Base-by-base conservation (phyloP, 169 alveolate genomes). In the Eimeria maxima region DNA sequence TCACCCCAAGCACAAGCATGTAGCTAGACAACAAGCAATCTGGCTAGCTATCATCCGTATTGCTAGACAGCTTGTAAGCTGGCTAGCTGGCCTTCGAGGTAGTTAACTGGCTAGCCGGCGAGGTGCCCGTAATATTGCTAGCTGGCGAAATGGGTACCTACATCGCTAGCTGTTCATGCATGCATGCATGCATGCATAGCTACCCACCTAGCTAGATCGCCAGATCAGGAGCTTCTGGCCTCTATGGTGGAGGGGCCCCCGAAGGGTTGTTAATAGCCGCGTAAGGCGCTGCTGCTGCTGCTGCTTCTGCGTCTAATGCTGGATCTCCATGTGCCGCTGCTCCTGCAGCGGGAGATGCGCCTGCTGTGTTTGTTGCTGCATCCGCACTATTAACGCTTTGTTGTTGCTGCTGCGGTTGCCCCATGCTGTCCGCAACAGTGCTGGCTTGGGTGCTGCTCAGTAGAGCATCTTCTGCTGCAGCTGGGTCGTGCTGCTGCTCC, bases 321-420 rank as follows among this genome's bases (percentile, higher is more conserved):
- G 84, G 50, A n/a, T 44, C 16, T 73, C 4, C 84, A n/a, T 20
- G 22, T 27, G 84, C 38, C 47, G 60, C 27, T 42, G 89, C 65
- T 78, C 8, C 67, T 42, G 89, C n/a, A 13, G 57, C 89, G 2
- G 63, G 38, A 42, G 65, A 67, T 78, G 89, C 11, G 22, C 38
- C 89, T 45, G 57, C 89, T 78, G 47, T n/a, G 24, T 20, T 55
- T 33, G 89, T 63, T 3, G 89, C 89, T 53, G 60, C 60, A 1
- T 53, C 60, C 60, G 60, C 60, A 53, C 16, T 53, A 7, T 1
- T 53, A 11, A 14, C 84, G 1, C 14, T 24, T 18, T 45, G 57
- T 57, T 8, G 89, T 63, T 78, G 67, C 89, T 78, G 89, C 89
- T 44, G 89, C 89, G 7, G 65, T 63, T 44, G 57, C 57, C 44